Evolutionary conservation across 345 rosid genomes (phyloP), one percentile per base, ranked within the genome.

Genomic region (Clarkia xantiana): DNA sequence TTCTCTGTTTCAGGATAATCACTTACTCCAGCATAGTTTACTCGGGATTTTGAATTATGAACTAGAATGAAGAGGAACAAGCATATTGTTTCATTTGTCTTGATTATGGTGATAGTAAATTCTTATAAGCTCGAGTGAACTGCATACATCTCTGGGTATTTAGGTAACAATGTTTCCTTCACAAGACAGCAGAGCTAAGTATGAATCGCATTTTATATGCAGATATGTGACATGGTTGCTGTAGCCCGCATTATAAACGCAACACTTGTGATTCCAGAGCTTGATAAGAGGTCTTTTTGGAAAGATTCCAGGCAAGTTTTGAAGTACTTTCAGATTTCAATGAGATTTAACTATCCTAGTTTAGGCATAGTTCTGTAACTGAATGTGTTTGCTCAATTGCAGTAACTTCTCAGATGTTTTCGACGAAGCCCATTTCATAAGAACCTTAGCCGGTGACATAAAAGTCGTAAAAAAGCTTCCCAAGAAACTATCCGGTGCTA

Each of bases 151-250:
- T 23, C 17, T 25, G n/a, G 52, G 14, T 22, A 10, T 14, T 13
- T 22, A 20, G 15, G 4, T 12, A 14, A 29, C 25, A 22, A 22
- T 22, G 25, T 3, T 55, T 55, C 41, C 11, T 53, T 1, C 4
- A 11, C 38, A 39, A 16, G 17, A 42, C 23, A 16, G 8, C 49
- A 16, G 40, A 25, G 59, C n/a, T 23, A 45, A 45, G 45, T 51
- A 14, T 17, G 47, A 9, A 38, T 3, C 36, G 7, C 43, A 40
- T 41, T 54, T 62, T 39, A 57, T 42, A 59, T 66, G 62, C 80
- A 90, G 98, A 90, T 90, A 53, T 86, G 96, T 57, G 98, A 90
- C 73, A 90, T 90, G 98, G 96, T 90, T 49, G 96, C 94, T 22
- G 80, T 90, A 54, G 96, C 89, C 1, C 86, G 79, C n/a, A 75